Conservation (phyloP, 2,329 filamentous ascomycete species). For the Coleophoma eucalyptorum region DNA sequence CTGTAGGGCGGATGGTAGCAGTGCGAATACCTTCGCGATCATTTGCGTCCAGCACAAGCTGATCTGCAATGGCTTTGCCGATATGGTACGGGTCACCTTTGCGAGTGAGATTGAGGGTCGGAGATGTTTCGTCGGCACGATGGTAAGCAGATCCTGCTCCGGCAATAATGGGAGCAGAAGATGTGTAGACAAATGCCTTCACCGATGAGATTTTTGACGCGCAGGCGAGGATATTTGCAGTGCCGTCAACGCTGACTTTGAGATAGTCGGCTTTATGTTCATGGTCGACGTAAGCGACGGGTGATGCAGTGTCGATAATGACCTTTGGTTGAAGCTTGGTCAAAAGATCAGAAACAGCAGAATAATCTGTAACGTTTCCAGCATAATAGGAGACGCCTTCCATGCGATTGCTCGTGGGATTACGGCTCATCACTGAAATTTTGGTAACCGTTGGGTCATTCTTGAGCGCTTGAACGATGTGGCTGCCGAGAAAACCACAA, state of each 20-base stretch:
- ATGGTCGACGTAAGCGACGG: slow-evolving; percentile 30
- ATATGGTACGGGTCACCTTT: slow-evolving; percentile 18
- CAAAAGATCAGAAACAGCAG: slow-evolving; percentile 36
- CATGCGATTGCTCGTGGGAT: slow-evolving; percentile 31
- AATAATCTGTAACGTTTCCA: slow-evolving; percentile 43
- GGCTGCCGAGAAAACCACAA: slow-evolving; percentile 45
- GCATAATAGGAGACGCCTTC: slow-evolving; percentile 39
- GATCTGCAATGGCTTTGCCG: slow-evolving; percentile 18
- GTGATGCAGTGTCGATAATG: slow-evolving; percentile 45
- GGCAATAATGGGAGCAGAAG: slow-evolving; percentile 15
- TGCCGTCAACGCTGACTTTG: slow-evolving; percentile 47
- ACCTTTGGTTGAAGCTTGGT: slow-evolving; percentile 37
- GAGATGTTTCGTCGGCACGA: slow-evolving; percentile 15
- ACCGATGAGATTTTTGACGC: slow-evolving; percentile 43
- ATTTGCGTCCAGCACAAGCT: slow-evolving; percentile 17
- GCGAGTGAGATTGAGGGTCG: slow-evolving; percentile 14
- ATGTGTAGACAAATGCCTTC: slow-evolving; percentile 26
- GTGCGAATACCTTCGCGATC: slow-evolving; percentile 39
- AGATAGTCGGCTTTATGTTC: slow-evolving; percentile 12
- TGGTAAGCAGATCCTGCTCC: slow-evolving; percentile 13
- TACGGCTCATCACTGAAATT: slow-evolving; percentile 41
- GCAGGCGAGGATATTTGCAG: slow-evolving; percentile 40
- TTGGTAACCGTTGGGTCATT: slow-evolving; percentile 32
- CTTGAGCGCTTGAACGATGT: slow-evolving; percentile 43
- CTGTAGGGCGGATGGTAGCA: slow-evolving; percentile 44